Percentiles rank a stretch among this genome's conserved stretches.
Evolutionary conservation across 148 eudicot species (phyloP).

Genomic region (Dianthus caryophyllus): DNA sequence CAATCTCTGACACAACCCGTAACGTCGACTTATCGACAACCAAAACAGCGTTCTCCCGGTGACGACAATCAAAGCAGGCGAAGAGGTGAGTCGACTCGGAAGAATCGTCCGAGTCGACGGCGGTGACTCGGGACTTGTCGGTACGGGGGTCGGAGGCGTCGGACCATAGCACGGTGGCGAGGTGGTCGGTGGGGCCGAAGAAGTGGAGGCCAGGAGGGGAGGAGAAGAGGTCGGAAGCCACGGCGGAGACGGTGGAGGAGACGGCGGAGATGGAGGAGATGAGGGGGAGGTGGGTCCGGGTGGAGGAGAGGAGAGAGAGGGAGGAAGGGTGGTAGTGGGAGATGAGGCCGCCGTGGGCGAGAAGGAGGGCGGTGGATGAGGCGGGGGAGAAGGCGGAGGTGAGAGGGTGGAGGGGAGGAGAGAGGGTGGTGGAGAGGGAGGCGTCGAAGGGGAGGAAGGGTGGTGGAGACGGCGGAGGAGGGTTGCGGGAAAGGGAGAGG

Average conservation of each 20-base stretch:
- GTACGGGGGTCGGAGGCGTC: slow-evolving; percentile 61
- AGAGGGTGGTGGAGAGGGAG: slow-evolving; percentile 29
- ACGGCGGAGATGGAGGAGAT: slow-evolving; percentile 37
- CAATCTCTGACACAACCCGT: slow-evolving; percentile 40
- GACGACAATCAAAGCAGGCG: slow-evolving; percentile 56
- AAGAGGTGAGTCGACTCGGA: slow-evolving; percentile 28
- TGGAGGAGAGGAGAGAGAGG: slow-evolving; percentile 35
- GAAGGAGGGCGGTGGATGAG: slow-evolving; percentile 47
- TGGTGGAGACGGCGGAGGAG: slow-evolving; percentile 37
- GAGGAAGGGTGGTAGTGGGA: slow-evolving; percentile 44
- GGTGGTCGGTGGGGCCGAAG: slow-evolving; percentile 33
- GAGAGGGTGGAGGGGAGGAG: slow-evolving; percentile 50
- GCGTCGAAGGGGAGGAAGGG: slow-evolving; percentile 57
- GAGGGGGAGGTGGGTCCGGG: slow-evolving; percentile 54
- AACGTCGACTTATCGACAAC: slow-evolving; percentile 45
- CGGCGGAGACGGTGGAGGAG: slow-evolving; percentile 38
- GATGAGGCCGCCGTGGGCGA: slow-evolving; percentile 66
- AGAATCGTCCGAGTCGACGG: slow-evolving; percentile 40
- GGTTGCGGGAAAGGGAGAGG: slow-evolving; percentile 44
- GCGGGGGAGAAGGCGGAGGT: slow-evolving; percentile 32
- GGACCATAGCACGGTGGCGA: slow-evolving; percentile 48
- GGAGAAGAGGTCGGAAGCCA: slow-evolving; percentile 34
- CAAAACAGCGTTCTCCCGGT: slow-evolving; percentile 57
- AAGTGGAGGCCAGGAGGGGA: slow-evolving; percentile 56
- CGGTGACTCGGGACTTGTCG: slow-evolving; percentile 50